Conservation (phyloP, 2,329 filamentous ascomycete genomes). For the Scytalidium sp. region DNA sequence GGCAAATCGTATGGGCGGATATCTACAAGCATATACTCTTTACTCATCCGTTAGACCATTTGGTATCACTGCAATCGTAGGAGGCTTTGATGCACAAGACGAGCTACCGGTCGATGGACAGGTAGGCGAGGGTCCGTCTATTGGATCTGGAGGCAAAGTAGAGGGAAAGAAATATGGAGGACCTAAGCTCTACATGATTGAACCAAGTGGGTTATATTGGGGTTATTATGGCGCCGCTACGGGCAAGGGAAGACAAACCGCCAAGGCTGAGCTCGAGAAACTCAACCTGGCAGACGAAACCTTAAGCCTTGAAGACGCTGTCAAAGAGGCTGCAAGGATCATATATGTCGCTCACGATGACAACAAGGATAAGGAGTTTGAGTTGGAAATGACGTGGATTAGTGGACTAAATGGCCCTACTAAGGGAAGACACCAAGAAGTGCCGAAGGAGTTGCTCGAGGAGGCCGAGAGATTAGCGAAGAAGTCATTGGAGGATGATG, state of each 20-base stretch:
- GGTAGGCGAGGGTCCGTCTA: conserved; percentile 76
- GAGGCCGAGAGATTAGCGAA: conserved; percentile 93
- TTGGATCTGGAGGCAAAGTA: conserved; percentile 81
- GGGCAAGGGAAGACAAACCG: conserved; percentile 92
- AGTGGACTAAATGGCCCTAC: conserved; percentile 81
- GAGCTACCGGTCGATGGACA: conserved; percentile 86
- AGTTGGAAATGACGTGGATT: conserved; percentile 99
- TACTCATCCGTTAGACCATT: conserved; percentile 97
- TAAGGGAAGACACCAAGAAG: conserved; percentile 88
- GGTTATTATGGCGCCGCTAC: conserved; percentile 98
- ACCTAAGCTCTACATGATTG: conserved; percentile 97
- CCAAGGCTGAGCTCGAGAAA: conserved; percentile 98
- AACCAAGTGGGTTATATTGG: conserved; percentile 96
- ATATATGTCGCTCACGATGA: conserved; percentile 98
- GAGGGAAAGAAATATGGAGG: conserved; percentile 76
- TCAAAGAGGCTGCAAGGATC: conserved; percentile 95
- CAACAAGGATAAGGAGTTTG: conserved; percentile 99
- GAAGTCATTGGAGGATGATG: conserved; percentile 83
- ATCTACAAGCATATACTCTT: conserved; percentile 95
- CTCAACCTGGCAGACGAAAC: conserved; percentile 77
- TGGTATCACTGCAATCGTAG: conserved; percentile 91
- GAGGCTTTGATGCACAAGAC: conserved; percentile 86
- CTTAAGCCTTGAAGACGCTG: conserved; percentile 78
- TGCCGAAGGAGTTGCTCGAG: conserved; percentile 84
- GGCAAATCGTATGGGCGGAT: conserved; percentile 89